A percentile compares a stretch with the other conserved stretches of the same genome.
These are phyloP conservation scores for Penicillium verhagenii DNA, from an alignment of 495 filamentous ascomycete species.

Conservation along the genomic window DNA sequence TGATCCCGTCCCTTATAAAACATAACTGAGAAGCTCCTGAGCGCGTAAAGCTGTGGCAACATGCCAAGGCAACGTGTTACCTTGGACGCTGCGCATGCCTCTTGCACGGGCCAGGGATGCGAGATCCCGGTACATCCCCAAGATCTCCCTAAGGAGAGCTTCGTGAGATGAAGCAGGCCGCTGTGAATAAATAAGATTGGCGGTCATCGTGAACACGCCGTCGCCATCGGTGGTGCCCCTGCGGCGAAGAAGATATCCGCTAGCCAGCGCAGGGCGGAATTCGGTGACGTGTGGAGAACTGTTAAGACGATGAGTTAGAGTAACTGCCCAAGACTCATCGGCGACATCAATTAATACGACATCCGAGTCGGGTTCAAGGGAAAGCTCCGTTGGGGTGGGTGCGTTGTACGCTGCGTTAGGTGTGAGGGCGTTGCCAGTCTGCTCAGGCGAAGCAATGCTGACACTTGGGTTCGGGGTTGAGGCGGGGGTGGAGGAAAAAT, in stretches of 20 bases:
- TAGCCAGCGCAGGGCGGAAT: slow-evolving; percentile 62
- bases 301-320: slow-evolving; percentile 70
- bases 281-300: slow-evolving; percentile 62
- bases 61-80: slow-evolving; percentile 78
- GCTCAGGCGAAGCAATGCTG: slow-evolving; percentile 45
- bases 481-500: slow-evolving; percentile 38
- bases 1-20: slow-evolving; percentile 30
- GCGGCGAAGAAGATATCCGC: slow-evolving; percentile 77
- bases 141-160: slow-evolving; percentile 63
- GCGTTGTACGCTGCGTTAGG: slow-evolving; percentile 41
- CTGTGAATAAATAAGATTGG: slow-evolving; percentile 63
- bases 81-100: slow-evolving; percentile 61
- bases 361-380: slow-evolving; percentile 64
- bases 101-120: slow-evolving; percentile 68
- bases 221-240: slow-evolving; percentile 60
- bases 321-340: slow-evolving; percentile 79
- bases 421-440: slow-evolving; percentile 37
- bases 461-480: slow-evolving; percentile 48
- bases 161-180: slow-evolving; percentile 50
- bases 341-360: slow-evolving; percentile 71
- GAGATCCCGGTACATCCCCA: slow-evolving; percentile 75
- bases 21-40: slow-evolving; percentile 47
- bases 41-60: slow-evolving; percentile 74
- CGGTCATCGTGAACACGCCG: slow-evolving; percentile 59
- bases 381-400: slow-evolving; percentile 55